Percentiles rank a stretch among this genome's conserved stretches.
phyloP scores from a whole-genome alignment of 495 filamentous ascomycete genomes.

The Hyaloscypha hepaticicola region DNA sequence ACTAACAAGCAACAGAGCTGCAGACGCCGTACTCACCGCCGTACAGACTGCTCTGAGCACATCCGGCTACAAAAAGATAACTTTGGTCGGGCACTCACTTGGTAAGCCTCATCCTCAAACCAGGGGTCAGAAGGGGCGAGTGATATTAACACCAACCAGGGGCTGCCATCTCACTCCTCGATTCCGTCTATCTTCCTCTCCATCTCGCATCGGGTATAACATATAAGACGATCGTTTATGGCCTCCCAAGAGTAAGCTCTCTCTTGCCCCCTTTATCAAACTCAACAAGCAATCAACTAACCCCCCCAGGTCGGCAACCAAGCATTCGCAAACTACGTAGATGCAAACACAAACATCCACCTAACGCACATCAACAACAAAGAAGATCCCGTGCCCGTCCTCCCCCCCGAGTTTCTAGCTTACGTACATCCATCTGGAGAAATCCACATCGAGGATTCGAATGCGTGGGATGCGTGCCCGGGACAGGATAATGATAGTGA shows the following conservation, averaged over 20 bases:
- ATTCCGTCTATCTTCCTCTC: slow-evolving; percentile 8
- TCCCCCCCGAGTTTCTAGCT: neutral
- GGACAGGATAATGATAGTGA: slow-evolving; percentile 2
- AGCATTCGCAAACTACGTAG: slow-evolving; percentile 5
- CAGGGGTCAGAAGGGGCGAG: neutral
- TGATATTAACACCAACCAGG: neutral
- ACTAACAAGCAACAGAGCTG: neutral
- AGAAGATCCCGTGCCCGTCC: slow-evolving; percentile 3
- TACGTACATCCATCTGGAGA: neutral
- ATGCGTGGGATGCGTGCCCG: slow-evolving; percentile 1
- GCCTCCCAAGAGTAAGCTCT: neutral
- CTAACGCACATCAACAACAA: slow-evolving; percentile 8
- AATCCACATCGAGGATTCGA: slow-evolving; percentile 3
- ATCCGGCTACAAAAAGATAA: slow-evolving; percentile 1
- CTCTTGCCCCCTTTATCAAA: neutral
- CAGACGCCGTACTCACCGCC: neutral
- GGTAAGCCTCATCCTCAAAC: neutral
- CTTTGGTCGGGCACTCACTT: slow-evolving; percentile 2
- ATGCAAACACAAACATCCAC: neutral
- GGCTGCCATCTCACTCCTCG: slow-evolving; percentile 5
- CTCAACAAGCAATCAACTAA: neutral
- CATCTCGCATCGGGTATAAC: neutral
- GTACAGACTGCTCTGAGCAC: neutral
- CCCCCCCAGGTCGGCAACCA: slow-evolving; percentile 4
- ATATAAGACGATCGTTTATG: neutral